Conservation (phyloP, 495 filamentous ascomycete genomes). For the Tuber indicum region DNA sequence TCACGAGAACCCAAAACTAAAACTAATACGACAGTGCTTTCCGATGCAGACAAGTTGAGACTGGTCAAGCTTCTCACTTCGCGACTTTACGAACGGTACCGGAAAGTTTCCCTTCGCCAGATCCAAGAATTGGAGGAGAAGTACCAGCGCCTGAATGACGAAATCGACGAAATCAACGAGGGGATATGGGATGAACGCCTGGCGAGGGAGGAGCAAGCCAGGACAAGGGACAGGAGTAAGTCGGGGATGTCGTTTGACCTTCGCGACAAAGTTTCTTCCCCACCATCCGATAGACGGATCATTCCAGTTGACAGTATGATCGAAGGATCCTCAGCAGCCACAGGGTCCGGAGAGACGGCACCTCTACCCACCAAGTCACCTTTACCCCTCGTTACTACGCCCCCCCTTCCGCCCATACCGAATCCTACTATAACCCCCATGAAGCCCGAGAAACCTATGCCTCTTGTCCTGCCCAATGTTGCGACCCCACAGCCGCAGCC, state of each 20-base stretch:
- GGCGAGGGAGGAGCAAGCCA: slow-evolving; percentile 39
- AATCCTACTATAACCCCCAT: background rate
- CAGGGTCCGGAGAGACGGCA: background rate
- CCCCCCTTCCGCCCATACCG: background rate
- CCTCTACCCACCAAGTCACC: background rate
- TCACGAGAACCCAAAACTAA: slow-evolving; percentile 33
- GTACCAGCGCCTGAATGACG: slow-evolving; percentile 57
- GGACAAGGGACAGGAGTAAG: slow-evolving; percentile 40
- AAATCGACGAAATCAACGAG: slow-evolving; percentile 62
- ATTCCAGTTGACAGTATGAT: background rate
- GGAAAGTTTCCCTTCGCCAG: slow-evolving; percentile 56
- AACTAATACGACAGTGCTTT: slow-evolving; percentile 28
- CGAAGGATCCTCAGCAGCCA: background rate
- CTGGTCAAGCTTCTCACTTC: slow-evolving; percentile 50
- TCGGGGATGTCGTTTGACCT: slow-evolving; percentile 28
- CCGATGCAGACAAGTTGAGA: slow-evolving; percentile 22
- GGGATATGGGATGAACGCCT: slow-evolving; percentile 50
- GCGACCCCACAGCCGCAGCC: background rate
- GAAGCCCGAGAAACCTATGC: background rate
- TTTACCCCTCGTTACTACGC: background rate
- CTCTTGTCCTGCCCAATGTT: background rate
- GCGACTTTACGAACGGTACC: slow-evolving; percentile 68
- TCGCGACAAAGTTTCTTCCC: slow-evolving; percentile 9
- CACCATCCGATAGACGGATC: slow-evolving; percentile 10
- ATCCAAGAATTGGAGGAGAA: slow-evolving; percentile 69